Base-by-base conservation (phyloP, 176 grass and related monocot genomes). In the Bromus sterilis region DNA sequence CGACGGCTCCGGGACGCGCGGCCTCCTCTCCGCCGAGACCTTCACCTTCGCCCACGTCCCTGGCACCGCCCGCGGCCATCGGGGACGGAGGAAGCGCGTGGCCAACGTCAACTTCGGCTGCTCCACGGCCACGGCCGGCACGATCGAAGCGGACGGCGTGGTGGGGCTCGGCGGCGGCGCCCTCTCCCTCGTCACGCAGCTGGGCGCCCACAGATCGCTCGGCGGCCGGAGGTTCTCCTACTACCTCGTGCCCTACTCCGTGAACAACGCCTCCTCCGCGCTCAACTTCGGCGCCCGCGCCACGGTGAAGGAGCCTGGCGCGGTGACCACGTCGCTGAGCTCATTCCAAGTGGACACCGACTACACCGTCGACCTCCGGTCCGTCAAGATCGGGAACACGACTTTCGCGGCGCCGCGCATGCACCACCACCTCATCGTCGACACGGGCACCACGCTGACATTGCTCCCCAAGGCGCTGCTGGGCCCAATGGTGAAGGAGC, bases 181-280 rank as follows among this genome's bases (percentile, higher is more conserved):
- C 3, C 7, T 89, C 11, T 97, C 93, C 13, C 86, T 93, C 6
- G 71, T 90, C 3, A 83, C 91, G 7, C 91, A 97, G 81, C 57
- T 93, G 2, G 59, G 60, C 1, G 48, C 32, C 9, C 21, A 2
- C 39, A 67, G 39, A 35, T 30, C 13, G 15, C 29, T 89, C 44
- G 44, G 44, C 42, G 87, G 49, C 3, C 80, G 78, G 4, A 83
- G 15, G 21, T 93, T 97, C 88, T 93, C 91, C 31, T 93, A 97
- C 66, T 97, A 88, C 15, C 44, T 48, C 0, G 44, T 48, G 15
- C 44, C 44, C 5, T 48, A 48, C 44, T 48, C 44, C 44, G 44
- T 48, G n/a, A n/a, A n/a, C 1, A 48, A 48, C 5, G 44, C 44
- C 44, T 18, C 44, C 44, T 48, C 44, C 44, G 44, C 0, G 44